Conservation (phyloP, 352 stramenopile species). For the Globisporangium parvum region DNA sequence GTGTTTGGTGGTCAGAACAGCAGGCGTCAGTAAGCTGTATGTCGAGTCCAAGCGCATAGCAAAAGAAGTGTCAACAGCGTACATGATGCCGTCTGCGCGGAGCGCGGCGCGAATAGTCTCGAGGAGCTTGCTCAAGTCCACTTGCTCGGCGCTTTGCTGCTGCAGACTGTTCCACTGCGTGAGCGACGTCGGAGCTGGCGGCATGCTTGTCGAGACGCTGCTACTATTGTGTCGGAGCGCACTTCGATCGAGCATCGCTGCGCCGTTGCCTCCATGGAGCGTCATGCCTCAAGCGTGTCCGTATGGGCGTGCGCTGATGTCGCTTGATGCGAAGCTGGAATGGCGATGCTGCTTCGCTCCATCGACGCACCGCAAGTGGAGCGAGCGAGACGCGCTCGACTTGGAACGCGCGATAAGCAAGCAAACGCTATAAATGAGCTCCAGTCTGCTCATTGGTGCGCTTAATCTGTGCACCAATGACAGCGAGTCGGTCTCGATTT, state of each 20-base stretch:
- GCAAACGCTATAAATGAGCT: too few relatives aligned
- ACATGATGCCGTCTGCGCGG: slow-evolving; percentile 43
- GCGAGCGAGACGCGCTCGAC: too few relatives aligned
- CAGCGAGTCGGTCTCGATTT: too few relatives aligned
- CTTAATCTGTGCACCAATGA: too few relatives aligned
- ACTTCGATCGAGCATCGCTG: not conserved
- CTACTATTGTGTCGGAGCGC: not conserved
- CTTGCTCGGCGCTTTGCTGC: slow-evolving; percentile 54
- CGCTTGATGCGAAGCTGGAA: not conserved
- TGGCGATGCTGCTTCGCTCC: not conserved
- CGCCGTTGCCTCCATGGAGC: not conserved
- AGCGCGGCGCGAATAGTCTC: slow-evolving; percentile 31
- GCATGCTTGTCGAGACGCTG: not conserved
- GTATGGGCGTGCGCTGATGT: not conserved
- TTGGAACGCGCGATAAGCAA: too few relatives aligned
- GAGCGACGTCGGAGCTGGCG: slow-evolving; percentile 32
- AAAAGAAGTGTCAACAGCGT: slow-evolving; percentile 15
- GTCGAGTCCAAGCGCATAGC: too few relatives aligned
- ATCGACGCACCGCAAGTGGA: too few relatives aligned
- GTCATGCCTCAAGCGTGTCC: not conserved
- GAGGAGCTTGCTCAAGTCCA: slow-evolving; percentile 47
- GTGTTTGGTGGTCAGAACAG: not conserved
- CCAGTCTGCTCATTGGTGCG: too few relatives aligned
- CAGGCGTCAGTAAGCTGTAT: too few relatives aligned
- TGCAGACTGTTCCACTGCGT: slow-evolving; percentile 68